Conservation (phyloP, 1,139 yeast genomes). For the Arxiozyma bovina region DNA sequence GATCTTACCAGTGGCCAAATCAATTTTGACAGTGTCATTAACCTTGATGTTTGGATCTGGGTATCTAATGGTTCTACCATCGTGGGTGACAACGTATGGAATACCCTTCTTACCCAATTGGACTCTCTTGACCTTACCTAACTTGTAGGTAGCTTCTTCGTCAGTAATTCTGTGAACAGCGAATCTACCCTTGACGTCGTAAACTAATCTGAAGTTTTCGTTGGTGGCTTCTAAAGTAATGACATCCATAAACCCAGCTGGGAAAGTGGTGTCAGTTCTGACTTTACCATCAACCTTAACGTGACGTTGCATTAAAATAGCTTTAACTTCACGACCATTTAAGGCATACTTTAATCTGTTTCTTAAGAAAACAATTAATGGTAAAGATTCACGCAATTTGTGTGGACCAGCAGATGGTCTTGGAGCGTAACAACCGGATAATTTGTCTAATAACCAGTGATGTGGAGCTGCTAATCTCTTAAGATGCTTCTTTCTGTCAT, state of each 20-base stretch:
- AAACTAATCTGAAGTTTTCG: slow-evolving; percentile 97
- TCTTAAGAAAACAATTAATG: slow-evolving; percentile 95
- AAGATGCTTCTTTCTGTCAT: slow-evolving; percentile 74
- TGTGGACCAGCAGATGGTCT: slow-evolving; percentile 99
- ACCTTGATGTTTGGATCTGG: slow-evolving; percentile 95
- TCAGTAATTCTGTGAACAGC: slow-evolving; percentile 99
- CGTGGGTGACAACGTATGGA: slow-evolving; percentile 98
- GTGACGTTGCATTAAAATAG: slow-evolving; percentile 98
- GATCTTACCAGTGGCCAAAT: slow-evolving; percentile 91
- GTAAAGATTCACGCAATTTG: slow-evolving; percentile 98
- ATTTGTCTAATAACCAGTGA: slow-evolving; percentile 99
- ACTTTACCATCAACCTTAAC: slow-evolving; percentile 99
- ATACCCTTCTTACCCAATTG: slow-evolving; percentile 97
- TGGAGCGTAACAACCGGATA: slow-evolving; percentile 99
- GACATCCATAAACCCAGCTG: slow-evolving; percentile 99
- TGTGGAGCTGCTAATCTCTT: slow-evolving; percentile 99
- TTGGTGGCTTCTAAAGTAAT: slow-evolving; percentile 94
- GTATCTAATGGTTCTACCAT: slow-evolving; percentile 98
- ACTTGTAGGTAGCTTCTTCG: slow-evolving; percentile 96
- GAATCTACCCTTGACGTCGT: slow-evolving; percentile 97
- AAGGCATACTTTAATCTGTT: slow-evolving; percentile 99
- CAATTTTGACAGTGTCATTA: slow-evolving; percentile 95
- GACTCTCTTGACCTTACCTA: slow-evolving; percentile 95
- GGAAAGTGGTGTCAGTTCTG: slow-evolving; percentile 97
- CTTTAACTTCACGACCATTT: slow-evolving; percentile 99